Conservation (phyloP, 306 rosid genomes). For the Inga oerstediana region DNA sequence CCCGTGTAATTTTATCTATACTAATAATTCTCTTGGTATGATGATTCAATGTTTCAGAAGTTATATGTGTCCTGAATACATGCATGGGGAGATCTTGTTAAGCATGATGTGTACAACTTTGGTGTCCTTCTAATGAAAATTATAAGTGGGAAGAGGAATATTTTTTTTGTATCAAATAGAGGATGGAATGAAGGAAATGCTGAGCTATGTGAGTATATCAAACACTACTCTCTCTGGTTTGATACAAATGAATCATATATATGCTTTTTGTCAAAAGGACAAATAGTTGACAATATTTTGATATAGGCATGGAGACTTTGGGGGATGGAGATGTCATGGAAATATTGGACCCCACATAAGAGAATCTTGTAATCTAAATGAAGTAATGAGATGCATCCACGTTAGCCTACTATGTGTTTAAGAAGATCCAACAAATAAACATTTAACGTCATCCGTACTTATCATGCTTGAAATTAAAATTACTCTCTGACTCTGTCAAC, state of each 20-base stretch:
- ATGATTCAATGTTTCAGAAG: too few species aligned
- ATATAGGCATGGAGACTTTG: conserved; percentile 47
- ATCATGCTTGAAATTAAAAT: conserved; percentile 40
- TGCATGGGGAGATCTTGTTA: too few species aligned
- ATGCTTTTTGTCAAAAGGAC: background rate
- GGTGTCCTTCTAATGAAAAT: too few species aligned
- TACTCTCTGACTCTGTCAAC: conserved; percentile 28
- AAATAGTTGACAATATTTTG: background rate
- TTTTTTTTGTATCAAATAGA: too few species aligned
- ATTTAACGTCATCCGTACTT: conserved; percentile 38
- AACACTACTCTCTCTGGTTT: background rate
- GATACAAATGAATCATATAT: background rate
- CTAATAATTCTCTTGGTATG: too few species aligned
- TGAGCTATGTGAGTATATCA: conserved; percentile 40
- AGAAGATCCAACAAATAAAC: conserved; percentile 41
- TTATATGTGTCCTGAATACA: too few species aligned
- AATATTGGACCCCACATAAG: conserved; percentile 37
- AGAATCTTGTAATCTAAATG: conserved; percentile 27
- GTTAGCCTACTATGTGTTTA: conserved; percentile 42
- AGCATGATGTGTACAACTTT: too few species aligned
- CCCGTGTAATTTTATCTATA: too few species aligned
- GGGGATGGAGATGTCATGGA: conserved; percentile 40
- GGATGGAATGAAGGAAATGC: too few species aligned
- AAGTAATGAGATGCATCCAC: conserved; percentile 46
- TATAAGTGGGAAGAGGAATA: too few species aligned